Evolutionary conservation across 2,329 filamentous ascomycete genomes (phyloP), one percentile per base, ranked within the genome.

Genomic region (Dactylella cylindrospora): DNA sequence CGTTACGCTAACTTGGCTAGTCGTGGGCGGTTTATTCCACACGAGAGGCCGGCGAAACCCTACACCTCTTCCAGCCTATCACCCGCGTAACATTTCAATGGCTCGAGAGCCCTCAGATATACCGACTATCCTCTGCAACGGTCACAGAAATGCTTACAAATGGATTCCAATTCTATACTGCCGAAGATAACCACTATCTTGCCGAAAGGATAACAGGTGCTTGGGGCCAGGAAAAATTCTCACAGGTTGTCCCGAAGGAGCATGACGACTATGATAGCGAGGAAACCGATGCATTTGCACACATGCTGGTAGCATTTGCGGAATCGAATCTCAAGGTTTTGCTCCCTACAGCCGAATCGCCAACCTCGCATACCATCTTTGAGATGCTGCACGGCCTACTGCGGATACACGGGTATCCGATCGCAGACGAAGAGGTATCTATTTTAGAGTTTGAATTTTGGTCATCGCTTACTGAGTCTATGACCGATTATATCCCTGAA

Each of bases 391-490:
- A 80, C 60, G 81, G 82, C 3, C 77, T 93, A 3, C 75, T 90
- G 19, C 78, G 78, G 15, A 80, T 83, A 9, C 76, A 82, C 9
- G 86, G 87, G 1, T 79, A 82, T 67, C 81, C 85, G 1, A 83
- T 84, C 1, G 80, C 80, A 3, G 86, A 91, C 51, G 86, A 93
- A 68, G 83, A 82, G 65, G 81, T 90, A 8, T 90, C 88, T 51
- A 80, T 86, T 0, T 80, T 83, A 1, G 81, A 84, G 0, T 77
- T 91, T 10, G 87, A 93, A 68, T 91, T 93, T 70, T 93, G 88
- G 88, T 84, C 81, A 13, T 84, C 81, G 0, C 89, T 84, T 70
- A 81, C 87, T 4, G 87, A 90, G 72, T 80, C 81, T 9, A 77
- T 83, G 75, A 80, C 77, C 60, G 85, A 83, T 70, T 76, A 73